Evolutionary conservation across 768 basidiomycete species (phyloP), one percentile per base, ranked within the genome.

Genomic region (Obba rivulosa): DNA sequence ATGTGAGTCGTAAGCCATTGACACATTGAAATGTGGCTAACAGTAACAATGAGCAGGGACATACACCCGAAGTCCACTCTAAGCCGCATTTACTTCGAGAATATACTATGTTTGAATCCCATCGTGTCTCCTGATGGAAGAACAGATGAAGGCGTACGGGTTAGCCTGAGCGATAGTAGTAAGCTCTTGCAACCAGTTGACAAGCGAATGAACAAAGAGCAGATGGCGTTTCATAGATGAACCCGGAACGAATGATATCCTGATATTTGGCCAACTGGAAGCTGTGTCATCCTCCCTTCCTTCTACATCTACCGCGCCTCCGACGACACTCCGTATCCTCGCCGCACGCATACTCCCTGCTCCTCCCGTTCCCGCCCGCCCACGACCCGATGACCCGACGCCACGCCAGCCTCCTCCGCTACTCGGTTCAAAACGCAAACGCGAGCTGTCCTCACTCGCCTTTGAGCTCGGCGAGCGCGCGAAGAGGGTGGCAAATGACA

Each of bases 341-440:
- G 85, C 85, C 7, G 83, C 79, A 0, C 78, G 82, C 35, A 73
- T 87, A 50, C 69, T 73, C 8, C 60, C 75, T 56, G 59, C 63
- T 14, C 68, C 74, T 40, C 70, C 64, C 14, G 62, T 72, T 9
- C 45, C 51, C 22, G 69, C 77, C 5, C 60, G 69, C 0, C 83
- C 83, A 3, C 72, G 87, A 31, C 87, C 87, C 0, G 87, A 90
- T 52, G 87, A 90, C 51, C 87, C 86, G 0, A 87, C 81, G 4
- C 87, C 87, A 8, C 83, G 87, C 16, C 71, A 74, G 23, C 85
- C 86, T 0, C 83, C 85, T 3, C 52, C 56, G 7, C 41, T 39
- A 53, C 68, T 53, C 34, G 21, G 48, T 44, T 9, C 44, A 42
- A 62, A 64, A 39, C 57, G 60, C 39, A 56, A 54, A 18, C 50